Evolutionary conservation across 768 basidiomycete genomes (phyloP).

Genomic region (Trametopsis cervina): DNA sequence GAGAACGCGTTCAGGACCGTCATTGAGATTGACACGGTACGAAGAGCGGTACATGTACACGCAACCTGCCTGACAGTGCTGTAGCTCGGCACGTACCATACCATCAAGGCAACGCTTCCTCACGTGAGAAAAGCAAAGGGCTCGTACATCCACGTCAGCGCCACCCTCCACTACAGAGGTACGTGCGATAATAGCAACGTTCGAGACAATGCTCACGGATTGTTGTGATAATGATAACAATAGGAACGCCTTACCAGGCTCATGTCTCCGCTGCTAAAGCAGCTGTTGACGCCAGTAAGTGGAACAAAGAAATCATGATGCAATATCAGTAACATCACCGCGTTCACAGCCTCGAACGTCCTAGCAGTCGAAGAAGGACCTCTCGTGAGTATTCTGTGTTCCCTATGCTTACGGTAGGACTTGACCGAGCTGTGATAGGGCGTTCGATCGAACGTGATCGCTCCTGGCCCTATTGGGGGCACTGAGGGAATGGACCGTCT

Average conservation of each 20-base stretch:
- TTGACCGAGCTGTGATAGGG: conserved; percentile 34
- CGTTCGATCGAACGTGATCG: conserved; percentile 84
- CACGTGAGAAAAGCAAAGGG: conserved; percentile 68
- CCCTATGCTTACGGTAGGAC: neutral
- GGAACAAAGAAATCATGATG: neutral
- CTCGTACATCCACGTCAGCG: conserved; percentile 84
- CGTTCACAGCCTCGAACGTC: conserved; percentile 51
- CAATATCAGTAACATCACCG: neutral
- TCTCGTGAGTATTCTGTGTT: conserved; percentile 27
- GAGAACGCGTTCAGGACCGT: conserved; percentile 91
- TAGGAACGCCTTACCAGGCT: conserved; percentile 79
- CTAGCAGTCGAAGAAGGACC: conserved; percentile 94
- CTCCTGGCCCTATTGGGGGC: conserved; percentile 74
- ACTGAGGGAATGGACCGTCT: conserved; percentile 76
- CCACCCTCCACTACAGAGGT: conserved; percentile 84
- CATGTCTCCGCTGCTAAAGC: conserved; percentile 97
- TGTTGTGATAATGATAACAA: no score
- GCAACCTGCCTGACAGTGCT: conserved; percentile 1
- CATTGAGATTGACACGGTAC: conserved; percentile 86
- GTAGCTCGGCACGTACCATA: conserved; percentile 89
- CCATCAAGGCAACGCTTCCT: conserved; percentile 84
- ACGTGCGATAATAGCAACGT: conserved; percentile 11
- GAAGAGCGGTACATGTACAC: conserved; percentile 12
- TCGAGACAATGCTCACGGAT: no score
- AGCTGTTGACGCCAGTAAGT: conserved; percentile 68